Evolutionary conservation across 2,329 filamentous ascomycete species (phyloP), one percentile per base, ranked within the genome.

Genomic region (Ophiostoma sp.): DNA sequence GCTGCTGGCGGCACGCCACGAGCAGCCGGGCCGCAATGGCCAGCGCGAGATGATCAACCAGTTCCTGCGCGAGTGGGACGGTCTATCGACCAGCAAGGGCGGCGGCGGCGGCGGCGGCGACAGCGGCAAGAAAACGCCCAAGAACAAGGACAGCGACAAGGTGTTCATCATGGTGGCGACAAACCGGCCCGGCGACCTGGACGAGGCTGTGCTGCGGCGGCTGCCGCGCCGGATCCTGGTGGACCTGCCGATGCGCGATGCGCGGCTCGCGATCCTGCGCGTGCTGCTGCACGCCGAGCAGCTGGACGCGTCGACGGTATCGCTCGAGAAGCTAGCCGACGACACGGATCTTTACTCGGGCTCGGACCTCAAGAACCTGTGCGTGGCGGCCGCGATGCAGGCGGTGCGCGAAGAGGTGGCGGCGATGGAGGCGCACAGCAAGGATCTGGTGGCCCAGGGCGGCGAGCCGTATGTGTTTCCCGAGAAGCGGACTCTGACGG

Each of bases 81-180:
- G 95, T 11, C 89, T 98, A 82, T 82, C 82, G 67, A 40, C 64
- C 14, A 90, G 91, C 73, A 63, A 42, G 41, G 41, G 40, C 40
- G 62, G 62, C 8, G 11, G 18, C n/a, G 49, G 16, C 9, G n/a
- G 16, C 9, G 47, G 47, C 47, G 12, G 47, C 9, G n/a, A 14
- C 9, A n/a, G 47, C 47, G 12, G 5, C 47, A 36, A 5, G 5
- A 55, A 55, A 4, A 36, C 2, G 5, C 7, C n/a, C 49, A 60
- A 14, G 9, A 38, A 8, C 55, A 63, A 63, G 7, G n/a, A 55
- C 40, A 60, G 12, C n/a, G 85, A 88, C 64, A 90, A 90, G 18
- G 92, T 94, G 2, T 98, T 99, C 77, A 94, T 99, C 77, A 97
- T 99, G 93, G 93, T 98, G 0, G 94, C 95, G 41, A 98, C 93